These are phyloP conservation scores for Yarrowia sp. DNA, from an alignment of 805 yeast species.

Conservation along the genomic window DNA sequence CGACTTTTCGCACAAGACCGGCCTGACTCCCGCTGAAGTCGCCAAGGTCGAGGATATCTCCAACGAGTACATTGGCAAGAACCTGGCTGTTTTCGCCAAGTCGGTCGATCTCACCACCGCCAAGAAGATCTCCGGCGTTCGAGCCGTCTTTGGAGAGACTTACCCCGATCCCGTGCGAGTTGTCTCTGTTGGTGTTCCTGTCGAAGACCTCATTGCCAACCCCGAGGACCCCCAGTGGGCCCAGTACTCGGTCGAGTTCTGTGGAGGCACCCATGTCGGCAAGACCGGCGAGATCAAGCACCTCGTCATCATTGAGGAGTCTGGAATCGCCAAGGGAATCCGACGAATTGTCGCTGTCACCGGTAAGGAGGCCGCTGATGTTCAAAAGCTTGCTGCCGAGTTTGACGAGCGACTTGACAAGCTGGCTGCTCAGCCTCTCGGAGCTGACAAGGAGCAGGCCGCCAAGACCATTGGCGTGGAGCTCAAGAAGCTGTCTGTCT, in stretches of 20 bases:
- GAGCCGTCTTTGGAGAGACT: slow-evolving; percentile 98
- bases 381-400: slow-evolving; percentile 77
- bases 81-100: slow-evolving; percentile 72
- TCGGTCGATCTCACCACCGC: slow-evolving; percentile 78
- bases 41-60: slow-evolving; percentile 71
- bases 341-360: slow-evolving; percentile 98
- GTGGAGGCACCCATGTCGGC: slow-evolving; percentile 98
- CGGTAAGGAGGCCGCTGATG: slow-evolving; percentile 85
- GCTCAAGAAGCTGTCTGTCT: slow-evolving; percentile 76
- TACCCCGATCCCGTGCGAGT: slow-evolving; percentile 99
- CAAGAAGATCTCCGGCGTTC: slow-evolving; percentile 71
- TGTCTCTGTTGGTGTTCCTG: slow-evolving; percentile 90
- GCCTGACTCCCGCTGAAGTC: slow-evolving; percentile 67
- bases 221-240: slow-evolving; percentile 77
- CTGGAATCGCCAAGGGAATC: slow-evolving; percentile 98
- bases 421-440: slow-evolving; percentile 64
- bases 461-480: slow-evolving; percentile 82
- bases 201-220: slow-evolving; percentile 69
- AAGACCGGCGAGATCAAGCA: slow-evolving; percentile 92
- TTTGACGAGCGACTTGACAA: slow-evolving; percentile 60
- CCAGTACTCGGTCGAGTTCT: slow-evolving; percentile 82
- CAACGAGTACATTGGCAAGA: slow-evolving; percentile 67
- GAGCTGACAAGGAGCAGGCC: slow-evolving; percentile 73
- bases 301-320: slow-evolving; percentile 85
- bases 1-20: slow-evolving; percentile 93